A percentile compares a stretch with the other conserved stretches of the same genome.
phyloP scores from a whole-genome alignment of 1,139 yeast genomes.

The Arxiozyma slooffiae region DNA sequence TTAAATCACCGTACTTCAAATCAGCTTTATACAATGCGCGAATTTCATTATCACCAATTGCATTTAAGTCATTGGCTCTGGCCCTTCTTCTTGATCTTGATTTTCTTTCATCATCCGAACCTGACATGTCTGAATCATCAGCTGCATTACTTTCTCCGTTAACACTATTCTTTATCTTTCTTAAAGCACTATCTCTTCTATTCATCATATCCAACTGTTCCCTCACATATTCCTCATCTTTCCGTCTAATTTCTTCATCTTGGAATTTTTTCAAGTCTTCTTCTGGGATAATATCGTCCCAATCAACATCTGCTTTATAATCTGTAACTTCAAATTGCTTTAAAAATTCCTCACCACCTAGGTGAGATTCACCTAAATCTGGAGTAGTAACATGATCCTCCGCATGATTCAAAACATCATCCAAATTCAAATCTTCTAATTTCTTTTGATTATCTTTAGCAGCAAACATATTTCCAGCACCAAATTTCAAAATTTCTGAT shows the following conservation, averaged over 20 bases:
- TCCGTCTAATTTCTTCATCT: conserved; percentile 78
- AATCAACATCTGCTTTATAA: conserved; percentile 93
- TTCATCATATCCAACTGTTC: conserved; percentile 85
- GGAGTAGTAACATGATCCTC: conserved; percentile 97
- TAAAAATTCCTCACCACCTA: conserved; percentile 96
- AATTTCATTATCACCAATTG: conserved; percentile 75
- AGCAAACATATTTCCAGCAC: conserved; percentile 97
- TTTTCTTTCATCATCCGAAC: conserved; percentile 37
- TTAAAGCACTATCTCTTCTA: conserved; percentile 67
- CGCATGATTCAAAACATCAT: conserved; percentile 92
- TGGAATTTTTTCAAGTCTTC: conserved; percentile 83
- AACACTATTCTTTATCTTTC: conserved; percentile 40
- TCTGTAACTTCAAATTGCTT: conserved; percentile 97
- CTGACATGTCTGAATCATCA: conserved; percentile 23
- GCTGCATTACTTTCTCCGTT: conserved; percentile 27
- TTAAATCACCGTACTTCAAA: conserved; percentile 70
- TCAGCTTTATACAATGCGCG: conserved; percentile 80
- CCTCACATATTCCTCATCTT: conserved; percentile 76
- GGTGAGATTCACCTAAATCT: conserved; percentile 87
- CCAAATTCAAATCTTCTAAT: conserved; percentile 87
- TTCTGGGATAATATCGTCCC: conserved; percentile 99
- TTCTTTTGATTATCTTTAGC: conserved; percentile 88
- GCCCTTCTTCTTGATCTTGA: conserved; percentile 30
- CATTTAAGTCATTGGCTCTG: conserved; percentile 39
- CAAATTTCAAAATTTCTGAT: conserved; percentile 88